phyloP scores from a whole-genome alignment of 2,329 filamentous ascomycete genomes.

The Cladosporium velox region DNA sequence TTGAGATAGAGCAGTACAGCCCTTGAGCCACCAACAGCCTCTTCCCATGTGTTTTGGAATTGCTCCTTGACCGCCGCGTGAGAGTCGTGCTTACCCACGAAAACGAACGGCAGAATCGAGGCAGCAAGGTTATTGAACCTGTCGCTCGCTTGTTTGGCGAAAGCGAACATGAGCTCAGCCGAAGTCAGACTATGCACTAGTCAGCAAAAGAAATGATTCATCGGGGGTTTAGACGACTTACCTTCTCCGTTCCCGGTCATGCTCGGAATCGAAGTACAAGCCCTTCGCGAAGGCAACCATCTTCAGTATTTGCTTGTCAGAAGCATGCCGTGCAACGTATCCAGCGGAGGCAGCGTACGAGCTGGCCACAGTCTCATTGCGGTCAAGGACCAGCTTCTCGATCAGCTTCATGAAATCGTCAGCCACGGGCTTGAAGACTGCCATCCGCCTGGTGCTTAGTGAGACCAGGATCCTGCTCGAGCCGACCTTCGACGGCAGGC shows the following conservation, averaged over 20 bases:
- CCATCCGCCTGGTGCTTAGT: slow-evolving; percentile 75
- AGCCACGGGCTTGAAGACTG: slow-evolving; percentile 73
- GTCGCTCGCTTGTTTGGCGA: slow-evolving; percentile 86
- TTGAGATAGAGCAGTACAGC: slow-evolving; percentile 79
- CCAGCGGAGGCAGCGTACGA: slow-evolving; percentile 85
- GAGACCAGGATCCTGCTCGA: slow-evolving; percentile 83
- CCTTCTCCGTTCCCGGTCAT: slow-evolving; percentile 55
- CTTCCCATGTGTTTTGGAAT: slow-evolving; percentile 85
- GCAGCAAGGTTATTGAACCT: slow-evolving; percentile 77
- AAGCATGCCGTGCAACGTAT: slow-evolving; percentile 72
- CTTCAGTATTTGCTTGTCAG: slow-evolving; percentile 58
- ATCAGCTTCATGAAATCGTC: slow-evolving; percentile 75
- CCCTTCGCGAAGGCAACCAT: slow-evolving; percentile 60
- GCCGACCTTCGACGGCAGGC: slow-evolving; percentile 90
- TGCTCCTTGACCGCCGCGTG: slow-evolving; percentile 76
- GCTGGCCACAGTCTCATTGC: slow-evolving; percentile 89
- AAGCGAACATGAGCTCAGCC: slow-evolving; percentile 77
- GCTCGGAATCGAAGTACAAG: slow-evolving; percentile 80
- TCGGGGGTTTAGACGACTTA: neutral
- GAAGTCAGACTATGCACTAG: slow-evolving; percentile 64
- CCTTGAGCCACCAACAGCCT: slow-evolving; percentile 83
- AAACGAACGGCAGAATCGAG: slow-evolving; percentile 80
- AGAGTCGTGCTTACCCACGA: slow-evolving; percentile 81
- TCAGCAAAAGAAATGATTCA: slow-evolving; percentile 3
- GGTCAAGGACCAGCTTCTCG: slow-evolving; percentile 80